These are phyloP conservation scores for Limtongia smithiae DNA, from an alignment of 805 yeast genomes.

Conservation along the genomic window DNA sequence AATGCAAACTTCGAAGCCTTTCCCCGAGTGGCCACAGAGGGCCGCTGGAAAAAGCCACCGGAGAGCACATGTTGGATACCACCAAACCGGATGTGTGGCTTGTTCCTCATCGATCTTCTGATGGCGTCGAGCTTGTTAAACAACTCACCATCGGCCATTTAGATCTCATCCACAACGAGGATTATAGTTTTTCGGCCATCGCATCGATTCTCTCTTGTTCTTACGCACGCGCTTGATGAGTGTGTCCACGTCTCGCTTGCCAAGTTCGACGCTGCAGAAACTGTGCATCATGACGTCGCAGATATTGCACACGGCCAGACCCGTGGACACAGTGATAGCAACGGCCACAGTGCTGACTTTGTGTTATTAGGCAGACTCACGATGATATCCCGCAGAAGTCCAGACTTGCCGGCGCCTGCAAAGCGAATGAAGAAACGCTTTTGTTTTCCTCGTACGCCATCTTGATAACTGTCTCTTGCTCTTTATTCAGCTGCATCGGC, in stretches of 20 bases:
- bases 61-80: constrained; percentile 86
- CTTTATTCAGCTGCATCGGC: constrained; percentile 39
- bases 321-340: constrained; percentile 93
- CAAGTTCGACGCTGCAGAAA: constrained; percentile 83
- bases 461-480: constrained; percentile 56
- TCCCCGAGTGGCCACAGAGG: constrained; percentile 64
- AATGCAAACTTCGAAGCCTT: constrained; percentile 59
- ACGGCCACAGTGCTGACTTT: constrained; percentile 47
- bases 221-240: constrained; percentile 50
- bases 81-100: constrained; percentile 68
- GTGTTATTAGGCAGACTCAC: constrained; percentile 45
- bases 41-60: constrained; percentile 96
- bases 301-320: constrained; percentile 90
- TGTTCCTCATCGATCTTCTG: constrained; percentile 57
- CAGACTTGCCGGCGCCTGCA: constrained; percentile 97
- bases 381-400: constrained; percentile 70
- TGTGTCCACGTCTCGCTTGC: constrained; percentile 48
- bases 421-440: constrained; percentile 93
- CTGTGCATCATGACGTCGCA: constrained; percentile 87
- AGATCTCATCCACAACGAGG: constrained; percentile 83
- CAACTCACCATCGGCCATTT: constrained; percentile 83
- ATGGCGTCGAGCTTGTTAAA: constrained; percentile 70
- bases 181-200: constrained; percentile 71
- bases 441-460: constrained; percentile 56
- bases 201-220: constrained; percentile 43